Conservation (phyloP, 106 monocot species). For the Dendrobium officinale region DNA sequence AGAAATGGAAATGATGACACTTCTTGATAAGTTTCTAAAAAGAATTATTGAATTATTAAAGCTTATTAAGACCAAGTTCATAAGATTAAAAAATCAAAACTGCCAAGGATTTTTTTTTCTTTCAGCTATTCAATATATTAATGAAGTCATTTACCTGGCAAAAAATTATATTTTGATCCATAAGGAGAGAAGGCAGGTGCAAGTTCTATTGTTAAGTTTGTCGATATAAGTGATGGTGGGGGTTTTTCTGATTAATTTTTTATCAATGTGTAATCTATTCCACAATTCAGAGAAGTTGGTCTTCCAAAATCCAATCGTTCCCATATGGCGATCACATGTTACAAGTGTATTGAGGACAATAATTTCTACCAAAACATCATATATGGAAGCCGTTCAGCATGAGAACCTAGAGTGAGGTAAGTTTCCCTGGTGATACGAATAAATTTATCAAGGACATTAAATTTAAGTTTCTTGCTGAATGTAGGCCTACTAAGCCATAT, state of each 20-base stretch:
- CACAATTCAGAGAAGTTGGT: slow-evolving; percentile 87
- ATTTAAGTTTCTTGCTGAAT: slow-evolving; percentile 51
- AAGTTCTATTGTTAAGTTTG: slow-evolving; percentile 31
- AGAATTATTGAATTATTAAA: too few relatives aligned
- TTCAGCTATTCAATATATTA: neutral
- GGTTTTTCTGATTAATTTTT: slow-evolving; percentile 15
- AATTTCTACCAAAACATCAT: slow-evolving; percentile 46
- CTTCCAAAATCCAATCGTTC: slow-evolving; percentile 94
- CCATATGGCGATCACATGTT: slow-evolving; percentile 79
- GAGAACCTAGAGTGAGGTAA: slow-evolving; percentile 57
- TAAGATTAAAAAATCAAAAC: too few relatives aligned
- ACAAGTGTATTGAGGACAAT: slow-evolving; percentile 91
- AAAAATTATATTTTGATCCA: slow-evolving; percentile 21
- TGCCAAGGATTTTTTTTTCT: too few relatives aligned
- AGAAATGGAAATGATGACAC: too few relatives aligned
- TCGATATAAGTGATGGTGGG: slow-evolving; percentile 5
- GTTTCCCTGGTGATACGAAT: slow-evolving; percentile 55
- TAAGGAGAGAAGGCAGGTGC: slow-evolving; percentile 51
- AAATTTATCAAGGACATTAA: slow-evolving; percentile 61
- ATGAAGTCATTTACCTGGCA: slow-evolving; percentile 17
- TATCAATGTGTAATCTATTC: slow-evolving; percentile 35
- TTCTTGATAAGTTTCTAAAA: too few relatives aligned
- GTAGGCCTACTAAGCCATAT: slow-evolving; percentile 60
- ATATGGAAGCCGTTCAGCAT: slow-evolving; percentile 60
- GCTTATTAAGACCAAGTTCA: too few relatives aligned